A percentile compares a stretch with the other conserved stretches of the same genome.
Evolutionary conservation across 306 rosid genomes (phyloP).

Genomic region (Quercus bicolor): DNA sequence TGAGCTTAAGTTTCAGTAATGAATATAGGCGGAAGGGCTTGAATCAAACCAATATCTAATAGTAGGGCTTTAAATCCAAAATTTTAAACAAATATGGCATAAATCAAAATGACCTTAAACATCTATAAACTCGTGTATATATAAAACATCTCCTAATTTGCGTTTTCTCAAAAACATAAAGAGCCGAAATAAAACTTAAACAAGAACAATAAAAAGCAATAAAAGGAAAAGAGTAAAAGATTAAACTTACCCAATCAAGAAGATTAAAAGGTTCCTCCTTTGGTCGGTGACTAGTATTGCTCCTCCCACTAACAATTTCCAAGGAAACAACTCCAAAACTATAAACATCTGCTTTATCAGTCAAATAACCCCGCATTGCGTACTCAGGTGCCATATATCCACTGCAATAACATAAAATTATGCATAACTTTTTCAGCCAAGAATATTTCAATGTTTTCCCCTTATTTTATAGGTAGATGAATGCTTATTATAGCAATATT

Average conservation of each 20-base stretch:
- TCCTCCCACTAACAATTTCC: conserved; percentile 26
- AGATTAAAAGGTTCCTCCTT: conserved; percentile 11
- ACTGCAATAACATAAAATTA: conserved; percentile 3
- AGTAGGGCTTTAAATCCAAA: too few species aligned
- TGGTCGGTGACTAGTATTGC: conserved; percentile 4
- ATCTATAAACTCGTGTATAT: too few species aligned
- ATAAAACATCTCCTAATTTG: neutral
- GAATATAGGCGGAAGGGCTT: too few species aligned
- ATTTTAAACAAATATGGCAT: too few species aligned
- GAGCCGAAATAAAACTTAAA: neutral
- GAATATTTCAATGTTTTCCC: too few species aligned
- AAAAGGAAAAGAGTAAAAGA: neutral
- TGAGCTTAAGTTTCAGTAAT: too few species aligned
- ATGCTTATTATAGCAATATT: too few species aligned
- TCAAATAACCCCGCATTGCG: conserved; percentile 31
- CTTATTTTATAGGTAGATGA: too few species aligned
- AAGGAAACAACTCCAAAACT: conserved; percentile 29
- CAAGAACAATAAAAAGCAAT: neutral
- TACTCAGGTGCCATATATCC: conserved; percentile 40
- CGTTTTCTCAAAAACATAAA: neutral
- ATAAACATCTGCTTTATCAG: conserved; percentile 38
- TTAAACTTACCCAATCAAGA: conserved; percentile 33
- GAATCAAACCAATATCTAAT: too few species aligned
- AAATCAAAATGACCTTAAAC: too few species aligned
- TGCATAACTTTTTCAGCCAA: neutral